Conservation (phyloP, 306 rosid genomes). For the Trifolium repens region DNA sequence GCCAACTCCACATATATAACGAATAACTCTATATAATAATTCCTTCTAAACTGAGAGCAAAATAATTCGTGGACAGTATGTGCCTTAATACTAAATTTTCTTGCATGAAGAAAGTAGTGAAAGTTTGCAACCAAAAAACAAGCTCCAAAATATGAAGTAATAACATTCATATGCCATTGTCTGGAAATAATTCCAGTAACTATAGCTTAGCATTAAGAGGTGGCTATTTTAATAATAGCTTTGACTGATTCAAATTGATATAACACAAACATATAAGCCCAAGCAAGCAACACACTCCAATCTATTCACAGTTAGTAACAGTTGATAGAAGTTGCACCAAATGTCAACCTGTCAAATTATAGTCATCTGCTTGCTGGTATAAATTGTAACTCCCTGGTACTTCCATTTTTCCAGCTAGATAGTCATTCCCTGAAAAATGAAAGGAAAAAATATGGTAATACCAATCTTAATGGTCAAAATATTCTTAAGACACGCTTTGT, state of each 20-base stretch:
- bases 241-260: constrained; percentile 19
- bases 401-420: constrained; percentile 74
- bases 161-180: constrained; percentile 38
- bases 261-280: constrained; percentile 24
- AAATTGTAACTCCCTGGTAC: constrained; percentile 57
- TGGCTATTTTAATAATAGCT: background rate
- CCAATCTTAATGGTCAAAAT: constrained; percentile 15
- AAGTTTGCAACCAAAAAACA: background rate
- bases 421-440: constrained; percentile 62
- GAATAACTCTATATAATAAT: background rate
- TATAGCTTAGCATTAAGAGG: background rate
- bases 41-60: background rate
- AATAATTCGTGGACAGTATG: background rate
- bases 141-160: constrained; percentile 29
- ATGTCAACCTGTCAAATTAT: constrained; percentile 58
- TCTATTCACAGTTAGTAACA: constrained; percentile 37
- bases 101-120: background rate
- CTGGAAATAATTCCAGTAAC: constrained; percentile 30
- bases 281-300: constrained; percentile 29
- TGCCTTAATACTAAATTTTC: background rate
- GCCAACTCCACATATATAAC: no score
- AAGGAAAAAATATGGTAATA: background rate
- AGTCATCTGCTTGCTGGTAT: constrained; percentile 69
- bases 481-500: background rate
- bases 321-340: constrained; percentile 35